Evolutionary conservation across 2,329 filamentous ascomycete genomes (phyloP).

Genomic region (Cladosporium sp.): DNA sequence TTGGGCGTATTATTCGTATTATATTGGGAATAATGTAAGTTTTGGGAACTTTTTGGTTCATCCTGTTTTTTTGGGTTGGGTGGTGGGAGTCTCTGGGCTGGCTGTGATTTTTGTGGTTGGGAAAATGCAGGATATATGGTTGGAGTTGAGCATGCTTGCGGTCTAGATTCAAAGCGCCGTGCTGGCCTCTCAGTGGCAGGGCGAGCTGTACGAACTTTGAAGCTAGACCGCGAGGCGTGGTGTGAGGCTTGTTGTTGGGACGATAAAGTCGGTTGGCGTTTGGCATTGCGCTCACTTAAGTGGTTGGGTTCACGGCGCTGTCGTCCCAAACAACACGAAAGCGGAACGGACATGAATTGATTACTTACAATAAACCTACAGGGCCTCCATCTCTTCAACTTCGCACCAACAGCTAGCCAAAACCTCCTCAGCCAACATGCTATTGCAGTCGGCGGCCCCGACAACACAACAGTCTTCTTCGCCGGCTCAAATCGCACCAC

Average conservation of each 20-base stretch:
- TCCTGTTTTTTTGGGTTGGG: background rate
- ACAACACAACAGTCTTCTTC: conserved; percentile 56
- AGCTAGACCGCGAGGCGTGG: too few species aligned
- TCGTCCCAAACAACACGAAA: background rate
- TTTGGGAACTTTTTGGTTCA: background rate
- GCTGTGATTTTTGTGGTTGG: background rate
- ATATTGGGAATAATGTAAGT: conserved; percentile 62
- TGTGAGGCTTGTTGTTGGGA: background rate
- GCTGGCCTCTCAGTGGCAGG: too few species aligned
- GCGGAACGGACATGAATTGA: background rate
- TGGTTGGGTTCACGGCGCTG: background rate
- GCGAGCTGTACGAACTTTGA: too few species aligned
- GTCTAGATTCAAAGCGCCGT: too few species aligned
- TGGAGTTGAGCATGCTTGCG: background rate
- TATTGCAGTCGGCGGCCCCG: conserved; percentile 41
- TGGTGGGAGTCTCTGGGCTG: background rate
- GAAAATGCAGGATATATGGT: background rate
- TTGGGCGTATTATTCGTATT: conserved; percentile 55
- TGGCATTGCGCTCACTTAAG: background rate
- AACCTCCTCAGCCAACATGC: conserved; percentile 65
- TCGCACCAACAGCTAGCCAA: conserved; percentile 65
- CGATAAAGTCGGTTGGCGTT: background rate
- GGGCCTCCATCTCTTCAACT: conserved; percentile 59
- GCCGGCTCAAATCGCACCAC: conserved; percentile 60
- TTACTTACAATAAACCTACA: background rate